Conservation (phyloP, 768 basidiomycete species). For the Trametes cubensis region DNA sequence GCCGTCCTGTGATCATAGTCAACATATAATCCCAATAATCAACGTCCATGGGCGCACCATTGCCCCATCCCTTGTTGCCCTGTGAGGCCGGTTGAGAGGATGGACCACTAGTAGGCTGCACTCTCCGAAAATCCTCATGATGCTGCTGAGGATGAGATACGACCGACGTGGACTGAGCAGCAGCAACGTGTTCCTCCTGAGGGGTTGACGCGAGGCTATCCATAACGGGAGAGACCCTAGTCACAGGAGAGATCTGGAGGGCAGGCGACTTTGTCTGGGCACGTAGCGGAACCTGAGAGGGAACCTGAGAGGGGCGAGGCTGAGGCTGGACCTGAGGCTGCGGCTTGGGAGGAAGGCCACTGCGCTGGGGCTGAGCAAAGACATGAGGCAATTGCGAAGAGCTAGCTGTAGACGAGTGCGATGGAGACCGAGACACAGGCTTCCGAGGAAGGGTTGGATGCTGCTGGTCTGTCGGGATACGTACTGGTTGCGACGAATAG, state of each 20-base stretch:
- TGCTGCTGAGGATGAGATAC: background rate
- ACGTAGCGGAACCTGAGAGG: background rate
- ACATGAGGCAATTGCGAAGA: conserved; percentile 9
- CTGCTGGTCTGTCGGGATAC: background rate
- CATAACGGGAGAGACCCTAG: background rate
- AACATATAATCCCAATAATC: background rate
- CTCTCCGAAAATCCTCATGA: background rate
- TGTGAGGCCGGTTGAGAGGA: background rate
- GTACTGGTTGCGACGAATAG: conserved; percentile 2
- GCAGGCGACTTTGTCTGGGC: conserved; percentile 10
- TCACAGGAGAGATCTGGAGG: conserved; percentile 12
- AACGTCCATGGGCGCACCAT: background rate
- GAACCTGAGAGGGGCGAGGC: background rate
- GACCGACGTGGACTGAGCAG: background rate
- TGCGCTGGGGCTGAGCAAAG: background rate
- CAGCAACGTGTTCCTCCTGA: background rate
- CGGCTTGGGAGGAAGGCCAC: conserved; percentile 9
- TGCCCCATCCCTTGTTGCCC: background rate
- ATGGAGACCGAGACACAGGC: conserved; percentile 14
- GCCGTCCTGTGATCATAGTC: background rate
- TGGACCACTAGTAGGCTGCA: too few species aligned
- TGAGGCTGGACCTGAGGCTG: conserved; percentile 7
- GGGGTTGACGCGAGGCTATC: conserved; percentile 7
- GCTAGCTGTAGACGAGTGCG: conserved; percentile 13
- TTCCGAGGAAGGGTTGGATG: conserved; percentile 4